Conservation (phyloP, 108 stramenopile genomes). For the Fragilaria crotonensis region DNA sequence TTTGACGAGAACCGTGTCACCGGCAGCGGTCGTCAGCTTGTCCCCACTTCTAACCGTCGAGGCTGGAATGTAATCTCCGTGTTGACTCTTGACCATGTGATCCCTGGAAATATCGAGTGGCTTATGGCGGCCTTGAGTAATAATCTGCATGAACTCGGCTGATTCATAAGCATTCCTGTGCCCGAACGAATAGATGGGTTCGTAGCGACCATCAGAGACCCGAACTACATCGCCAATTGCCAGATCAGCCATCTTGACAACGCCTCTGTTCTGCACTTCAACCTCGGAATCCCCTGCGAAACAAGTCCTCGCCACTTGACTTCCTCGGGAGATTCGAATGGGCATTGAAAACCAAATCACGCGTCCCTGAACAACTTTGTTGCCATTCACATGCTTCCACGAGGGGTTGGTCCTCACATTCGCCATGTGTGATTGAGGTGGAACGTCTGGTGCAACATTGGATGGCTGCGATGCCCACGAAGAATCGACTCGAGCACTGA, state of each 20-base stretch:
- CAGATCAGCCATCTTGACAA: not conserved
- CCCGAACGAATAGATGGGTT: not conserved
- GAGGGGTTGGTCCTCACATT: slow-evolving; percentile 63
- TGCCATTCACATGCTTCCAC: slow-evolving; percentile 10
- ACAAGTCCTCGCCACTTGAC: no score
- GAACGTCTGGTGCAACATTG: slow-evolving; percentile 14
- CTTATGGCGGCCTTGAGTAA: not conserved
- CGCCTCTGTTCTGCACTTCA: not conserved
- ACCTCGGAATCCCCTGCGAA: not conserved
- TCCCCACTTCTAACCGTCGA: not conserved
- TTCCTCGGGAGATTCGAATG: no score
- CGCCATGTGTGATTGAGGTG: slow-evolving; percentile 60
- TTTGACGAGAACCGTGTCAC: not conserved
- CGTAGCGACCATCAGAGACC: not conserved
- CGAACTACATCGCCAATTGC: not conserved
- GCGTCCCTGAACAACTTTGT: slow-evolving; percentile 64
- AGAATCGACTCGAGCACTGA: slow-evolving; percentile 38
- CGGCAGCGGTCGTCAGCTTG: not conserved
- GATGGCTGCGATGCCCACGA: slow-evolving; percentile 21
- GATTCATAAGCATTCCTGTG: not conserved
- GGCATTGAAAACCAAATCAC: slow-evolving; percentile 80
- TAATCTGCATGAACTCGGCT: not conserved
- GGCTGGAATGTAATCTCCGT: not conserved
- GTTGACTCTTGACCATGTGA: not conserved
- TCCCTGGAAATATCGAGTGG: not conserved